Evolutionary conservation across 768 basidiomycete species (phyloP).

Genomic region (Tubosaeta sp.): DNA sequence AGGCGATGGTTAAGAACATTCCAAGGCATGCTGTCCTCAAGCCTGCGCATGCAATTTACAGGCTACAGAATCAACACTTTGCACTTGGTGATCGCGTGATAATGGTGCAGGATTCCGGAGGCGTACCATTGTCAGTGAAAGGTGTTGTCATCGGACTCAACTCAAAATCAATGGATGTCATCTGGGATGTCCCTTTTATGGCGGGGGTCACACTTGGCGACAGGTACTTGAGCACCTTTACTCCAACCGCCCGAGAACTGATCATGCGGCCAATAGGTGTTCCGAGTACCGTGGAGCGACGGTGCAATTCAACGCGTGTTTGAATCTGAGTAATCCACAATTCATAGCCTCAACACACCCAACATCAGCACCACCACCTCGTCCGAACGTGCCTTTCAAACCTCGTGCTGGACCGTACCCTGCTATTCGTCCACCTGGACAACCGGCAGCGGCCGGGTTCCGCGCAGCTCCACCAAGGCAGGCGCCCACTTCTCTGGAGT

Average conservation of each 20-base stretch:
- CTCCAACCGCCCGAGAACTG: not conserved
- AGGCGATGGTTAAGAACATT: slow-evolving; percentile 89
- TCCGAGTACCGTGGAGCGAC: slow-evolving; percentile 90
- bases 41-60: slow-evolving; percentile 83
- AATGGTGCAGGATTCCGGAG: slow-evolving; percentile 94
- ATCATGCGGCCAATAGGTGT: slow-evolving; percentile 50
- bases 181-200: slow-evolving; percentile 97
- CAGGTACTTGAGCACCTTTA: slow-evolving; percentile 42
- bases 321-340: slow-evolving; percentile 86
- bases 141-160: slow-evolving; percentile 92
- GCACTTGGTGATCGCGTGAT: slow-evolving; percentile 88
- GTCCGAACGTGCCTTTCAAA: slow-evolving; percentile 52
- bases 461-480: slow-evolving; percentile 44
- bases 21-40: slow-evolving; percentile 92
- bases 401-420: slow-evolving; percentile 68
- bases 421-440: slow-evolving; percentile 52
- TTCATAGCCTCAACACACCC: slow-evolving; percentile 75
- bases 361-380: slow-evolving; percentile 45
- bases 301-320: slow-evolving; percentile 80
- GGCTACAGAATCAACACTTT: slow-evolving; percentile 86
- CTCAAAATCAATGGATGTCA: slow-evolving; percentile 84
- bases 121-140: slow-evolving; percentile 86
- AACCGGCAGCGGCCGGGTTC: slow-evolving; percentile 58
- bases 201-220: slow-evolving; percentile 83
- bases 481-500: not conserved